Evolutionary conservation across 2,329 filamentous ascomycete genomes (phyloP), one percentile per base, ranked within the genome.

Genomic region (Paracorniculantispora psalliotae): DNA sequence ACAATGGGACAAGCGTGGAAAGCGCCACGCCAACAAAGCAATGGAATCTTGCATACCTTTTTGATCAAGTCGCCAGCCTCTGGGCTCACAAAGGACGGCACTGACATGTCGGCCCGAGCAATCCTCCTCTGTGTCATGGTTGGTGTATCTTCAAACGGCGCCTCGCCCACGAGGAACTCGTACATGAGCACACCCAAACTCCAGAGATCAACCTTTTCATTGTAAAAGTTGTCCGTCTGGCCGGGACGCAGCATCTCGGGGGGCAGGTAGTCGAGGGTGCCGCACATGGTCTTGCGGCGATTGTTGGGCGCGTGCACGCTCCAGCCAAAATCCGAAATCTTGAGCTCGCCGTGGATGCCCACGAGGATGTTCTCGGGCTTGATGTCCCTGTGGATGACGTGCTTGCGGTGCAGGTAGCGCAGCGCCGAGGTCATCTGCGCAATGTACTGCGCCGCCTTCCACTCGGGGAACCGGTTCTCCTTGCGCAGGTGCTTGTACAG

Each of bases 241-340:
- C 90, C 89, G 4, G 87, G 84, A 73, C 88, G 90, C 73, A 97
- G 84, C 94, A 99, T 99, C 85, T 99, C 94, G 4, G 94, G 94
- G 3, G 94, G 94, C 17, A 99, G 84, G 73, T 99, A 99, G 76
- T 99, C 94, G 44, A 97, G 84, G 19, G 94, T 99, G 63, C 94
- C 94, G 73, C 94, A 99, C 85, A 97, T 92, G 59, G 94, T 99
- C 69, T 92, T 89, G 62, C 94, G 83, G 66, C 94, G 81, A 77
- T 93, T 96, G 75, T 96, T 97, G 28, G 94, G 94, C 5, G 94
- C 94, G 74, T 99, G 94, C 4, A 97, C 94, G 71, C 90, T 96
- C 94, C 94, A 99, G 52, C 94, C 93, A 69, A 97, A 99, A 74
- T 99, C 94, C 4, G 91, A 96, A 69, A 99, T 92, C 76, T 99